Evolutionary conservation across 1,284 basidiomycete genomes (phyloP).

Genomic region (Malassezia sp.): DNA sequence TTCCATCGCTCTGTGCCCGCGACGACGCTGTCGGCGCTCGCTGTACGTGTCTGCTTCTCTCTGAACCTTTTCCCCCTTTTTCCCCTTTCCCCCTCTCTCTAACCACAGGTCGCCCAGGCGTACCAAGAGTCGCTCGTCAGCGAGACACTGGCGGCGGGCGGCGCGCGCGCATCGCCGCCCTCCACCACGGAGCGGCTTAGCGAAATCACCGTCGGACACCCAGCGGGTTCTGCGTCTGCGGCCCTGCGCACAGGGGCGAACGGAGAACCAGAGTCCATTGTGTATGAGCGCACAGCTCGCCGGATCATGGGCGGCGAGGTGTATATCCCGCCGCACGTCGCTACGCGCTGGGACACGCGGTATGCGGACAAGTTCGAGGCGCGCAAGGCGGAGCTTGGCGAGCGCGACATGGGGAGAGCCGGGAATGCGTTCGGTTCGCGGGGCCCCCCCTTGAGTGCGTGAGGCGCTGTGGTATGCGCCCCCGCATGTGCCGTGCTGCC

Average conservation of each 20-base stretch:
- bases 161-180: not conserved
- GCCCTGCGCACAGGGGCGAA: slow-evolving; percentile 21
- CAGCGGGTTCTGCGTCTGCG: slow-evolving; percentile 33
- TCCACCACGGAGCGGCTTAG: slow-evolving; percentile 2
- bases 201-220: slow-evolving; percentile 37
- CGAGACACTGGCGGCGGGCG: slow-evolving; percentile 7
- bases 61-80: too few relatives aligned
- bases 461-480: too few relatives aligned
- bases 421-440: too few relatives aligned
- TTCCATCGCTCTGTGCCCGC: slow-evolving; percentile 39
- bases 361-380: not conserved
- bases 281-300: slow-evolving; percentile 32
- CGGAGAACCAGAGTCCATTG: slow-evolving; percentile 19
- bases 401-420: too few relatives aligned
- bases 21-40: slow-evolving; percentile 36
- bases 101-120: slow-evolving; percentile 16
- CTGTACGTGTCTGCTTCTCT: too few relatives aligned
- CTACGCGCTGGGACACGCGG: not conserved
- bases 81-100: too few relatives aligned
- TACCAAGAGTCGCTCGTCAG: slow-evolving; percentile 22
- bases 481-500: not conserved
- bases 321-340: slow-evolving; percentile 16
- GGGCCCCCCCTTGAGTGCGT: too few relatives aligned
- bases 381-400: too few relatives aligned
- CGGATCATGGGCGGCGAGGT: slow-evolving; percentile 30